These are phyloP conservation scores for Aspergillus novoparasiticus DNA, from an alignment of 2,329 filamentous ascomycete species.

Conservation along the genomic window DNA sequence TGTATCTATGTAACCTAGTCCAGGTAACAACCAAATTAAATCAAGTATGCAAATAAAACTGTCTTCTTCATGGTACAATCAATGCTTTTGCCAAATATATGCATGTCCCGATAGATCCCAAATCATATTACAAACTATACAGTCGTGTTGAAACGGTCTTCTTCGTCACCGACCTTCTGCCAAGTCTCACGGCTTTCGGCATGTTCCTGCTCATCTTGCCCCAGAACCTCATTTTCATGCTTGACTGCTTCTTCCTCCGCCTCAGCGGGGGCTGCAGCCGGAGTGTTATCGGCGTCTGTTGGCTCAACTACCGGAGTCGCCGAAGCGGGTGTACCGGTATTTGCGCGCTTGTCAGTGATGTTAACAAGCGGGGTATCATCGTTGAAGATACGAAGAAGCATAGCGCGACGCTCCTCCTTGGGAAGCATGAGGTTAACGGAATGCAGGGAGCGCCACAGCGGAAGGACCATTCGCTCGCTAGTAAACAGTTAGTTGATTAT, in stretches of 20 bases:
- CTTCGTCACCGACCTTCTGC: slow-evolving; percentile 48
- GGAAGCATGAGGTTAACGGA: slow-evolving; percentile 96
- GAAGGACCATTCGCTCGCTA: slow-evolving; percentile 80
- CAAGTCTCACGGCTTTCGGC: slow-evolving; percentile 47
- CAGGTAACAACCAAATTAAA: background rate
- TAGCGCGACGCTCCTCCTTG: slow-evolving; percentile 91
- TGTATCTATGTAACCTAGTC: background rate
- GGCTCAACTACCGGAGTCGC: slow-evolving; percentile 15
- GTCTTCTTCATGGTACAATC: slow-evolving; percentile 3
- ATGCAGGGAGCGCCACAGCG: slow-evolving; percentile 90
- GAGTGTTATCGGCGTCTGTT: slow-evolving; percentile 13
- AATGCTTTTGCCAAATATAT: slow-evolving; percentile 11
- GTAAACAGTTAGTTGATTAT: slow-evolving; percentile 22
- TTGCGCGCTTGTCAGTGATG: slow-evolving; percentile 36
- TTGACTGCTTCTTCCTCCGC: slow-evolving; percentile 42
- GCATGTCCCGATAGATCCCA: slow-evolving; percentile 10
- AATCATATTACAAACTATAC: slow-evolving; percentile 36
- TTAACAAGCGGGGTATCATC: slow-evolving; percentile 84
- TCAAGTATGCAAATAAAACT: background rate
- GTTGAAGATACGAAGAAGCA: slow-evolving; percentile 89
- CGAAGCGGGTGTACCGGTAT: slow-evolving; percentile 19
- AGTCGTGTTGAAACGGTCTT: slow-evolving; percentile 51
- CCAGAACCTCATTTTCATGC: slow-evolving; percentile 41
- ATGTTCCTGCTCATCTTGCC: slow-evolving; percentile 44
- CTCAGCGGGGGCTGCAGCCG: slow-evolving; percentile 21